These are phyloP conservation scores for Discostella stelligeroides DNA, from an alignment of 108 stramenopile genomes.

Conservation along the genomic window DNA sequence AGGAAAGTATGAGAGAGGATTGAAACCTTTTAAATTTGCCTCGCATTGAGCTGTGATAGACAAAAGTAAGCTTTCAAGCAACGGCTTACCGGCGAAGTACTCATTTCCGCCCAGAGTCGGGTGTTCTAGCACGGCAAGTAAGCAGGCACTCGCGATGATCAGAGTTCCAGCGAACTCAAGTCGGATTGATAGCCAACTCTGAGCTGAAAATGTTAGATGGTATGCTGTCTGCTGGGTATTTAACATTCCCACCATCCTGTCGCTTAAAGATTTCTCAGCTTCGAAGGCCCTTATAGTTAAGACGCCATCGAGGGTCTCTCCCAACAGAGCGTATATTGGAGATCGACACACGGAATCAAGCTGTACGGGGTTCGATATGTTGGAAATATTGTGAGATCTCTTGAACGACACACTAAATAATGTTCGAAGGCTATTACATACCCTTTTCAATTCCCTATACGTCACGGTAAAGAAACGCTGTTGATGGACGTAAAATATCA, in stretches of 20 bases:
- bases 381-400: background rate
- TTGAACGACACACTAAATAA: background rate
- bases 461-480: slow-evolving; percentile 85
- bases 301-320: slow-evolving; percentile 92
- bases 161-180: slow-evolving; percentile 86
- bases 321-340: slow-evolving; percentile 91
- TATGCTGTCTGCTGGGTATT: slow-evolving; percentile 87
- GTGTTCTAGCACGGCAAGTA: slow-evolving; percentile 58
- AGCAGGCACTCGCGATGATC: slow-evolving; percentile 66
- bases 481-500: slow-evolving; percentile 64
- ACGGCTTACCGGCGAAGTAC: slow-evolving; percentile 65
- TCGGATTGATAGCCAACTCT: slow-evolving; percentile 96
- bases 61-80: background rate
- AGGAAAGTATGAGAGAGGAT: background rate
- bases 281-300: slow-evolving; percentile 88
- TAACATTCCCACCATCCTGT: slow-evolving; percentile 65
- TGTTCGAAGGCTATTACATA: background rate
- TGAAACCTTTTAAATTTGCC: background rate
- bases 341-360: slow-evolving; percentile 79
- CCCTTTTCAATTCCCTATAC: slow-evolving; percentile 89
- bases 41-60: background rate
- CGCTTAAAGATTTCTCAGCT: slow-evolving; percentile 68
- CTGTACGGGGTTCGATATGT: background rate
- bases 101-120: slow-evolving; percentile 60
- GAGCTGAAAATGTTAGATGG: slow-evolving; percentile 80